phyloP scores from a whole-genome alignment of 179 eudicot genomes.

The Camellia oleifera region DNA sequence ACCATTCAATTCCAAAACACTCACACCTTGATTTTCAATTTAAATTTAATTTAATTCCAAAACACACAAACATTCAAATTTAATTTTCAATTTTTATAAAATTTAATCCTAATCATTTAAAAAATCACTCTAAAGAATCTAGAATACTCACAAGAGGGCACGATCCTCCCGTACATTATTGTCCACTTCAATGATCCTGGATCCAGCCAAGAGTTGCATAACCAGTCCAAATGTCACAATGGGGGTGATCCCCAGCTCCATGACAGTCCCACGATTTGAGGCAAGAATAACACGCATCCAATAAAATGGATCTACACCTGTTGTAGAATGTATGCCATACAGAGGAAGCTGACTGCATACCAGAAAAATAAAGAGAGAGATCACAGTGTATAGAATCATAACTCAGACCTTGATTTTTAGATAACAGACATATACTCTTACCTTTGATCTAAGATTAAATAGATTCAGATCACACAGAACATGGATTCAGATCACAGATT shows the following conservation, averaged over 20 bases:
- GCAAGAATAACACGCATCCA: constrained; percentile 69
- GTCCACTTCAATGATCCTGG: constrained; percentile 39
- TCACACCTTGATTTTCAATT: too few species aligned
- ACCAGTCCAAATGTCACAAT: constrained; percentile 46
- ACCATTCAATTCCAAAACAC: too few species aligned
- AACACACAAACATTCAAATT: too few species aligned
- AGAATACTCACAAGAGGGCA: constrained; percentile 33
- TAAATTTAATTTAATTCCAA: too few species aligned
- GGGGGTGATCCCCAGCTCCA: constrained; percentile 68
- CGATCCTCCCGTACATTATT: constrained; percentile 40
- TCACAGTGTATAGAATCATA: constrained; percentile 17
- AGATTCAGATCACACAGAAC: too few species aligned
- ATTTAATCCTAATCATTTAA: too few species aligned
- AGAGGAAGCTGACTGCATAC: constrained; percentile 63
- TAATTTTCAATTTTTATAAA: too few species aligned
- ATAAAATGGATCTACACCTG: constrained; percentile 58
- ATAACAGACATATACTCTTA: too few species aligned
- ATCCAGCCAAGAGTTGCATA: constrained; percentile 41
- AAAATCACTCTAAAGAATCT: too few species aligned
- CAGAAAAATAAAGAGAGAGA: constrained; percentile 24
- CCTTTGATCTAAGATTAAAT: too few species aligned
- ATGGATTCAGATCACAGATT: too few species aligned
- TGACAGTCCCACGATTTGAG: constrained; percentile 60
- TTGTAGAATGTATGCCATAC: constrained; percentile 57
- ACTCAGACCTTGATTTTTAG: too few species aligned